A percentile compares a stretch with the other conserved stretches of the same genome.
phyloP scores from a whole-genome alignment of 352 stramenopile species.

The Pythium guiyangense region DNA sequence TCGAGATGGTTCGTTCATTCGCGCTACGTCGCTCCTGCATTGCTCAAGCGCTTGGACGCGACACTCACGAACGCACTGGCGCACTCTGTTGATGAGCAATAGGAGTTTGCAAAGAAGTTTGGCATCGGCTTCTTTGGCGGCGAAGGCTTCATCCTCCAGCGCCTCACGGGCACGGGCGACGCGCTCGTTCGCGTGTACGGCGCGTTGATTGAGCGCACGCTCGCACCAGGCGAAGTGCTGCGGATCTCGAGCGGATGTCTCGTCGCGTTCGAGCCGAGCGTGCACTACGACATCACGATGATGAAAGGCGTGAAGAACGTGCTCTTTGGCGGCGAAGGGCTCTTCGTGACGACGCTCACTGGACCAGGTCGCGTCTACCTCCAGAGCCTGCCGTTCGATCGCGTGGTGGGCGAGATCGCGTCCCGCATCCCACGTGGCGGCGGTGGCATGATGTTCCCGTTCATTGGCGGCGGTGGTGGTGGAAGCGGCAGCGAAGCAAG shows the following conservation, averaged over 20 bases:
- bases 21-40: no score
- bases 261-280: constrained; percentile 85
- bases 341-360: constrained; percentile 93
- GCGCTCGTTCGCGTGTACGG: constrained; percentile 91
- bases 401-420: constrained; percentile 92
- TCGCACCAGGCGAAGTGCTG: constrained; percentile 86
- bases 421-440: constrained; percentile 74
- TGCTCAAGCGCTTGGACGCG: no score
- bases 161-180: constrained; percentile 86
- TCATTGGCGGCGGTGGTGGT: constrained; percentile 67
- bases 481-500: constrained; percentile 9
- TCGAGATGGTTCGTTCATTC: constrained; percentile 69
- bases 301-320: constrained; percentile 93
- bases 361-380: constrained; percentile 89
- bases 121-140: constrained; percentile 92
- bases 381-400: constrained; percentile 90
- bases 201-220: constrained; percentile 81
- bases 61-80: not conserved
- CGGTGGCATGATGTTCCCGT: constrained; percentile 83
- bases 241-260: constrained; percentile 91
- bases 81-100: not conserved
- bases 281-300: constrained; percentile 91
- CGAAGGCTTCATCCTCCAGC: constrained; percentile 93
- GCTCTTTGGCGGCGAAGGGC: constrained; percentile 91
- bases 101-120: constrained; percentile 90